Conservation (phyloP, 768 basidiomycete genomes). For the Boletus bicolor region DNA sequence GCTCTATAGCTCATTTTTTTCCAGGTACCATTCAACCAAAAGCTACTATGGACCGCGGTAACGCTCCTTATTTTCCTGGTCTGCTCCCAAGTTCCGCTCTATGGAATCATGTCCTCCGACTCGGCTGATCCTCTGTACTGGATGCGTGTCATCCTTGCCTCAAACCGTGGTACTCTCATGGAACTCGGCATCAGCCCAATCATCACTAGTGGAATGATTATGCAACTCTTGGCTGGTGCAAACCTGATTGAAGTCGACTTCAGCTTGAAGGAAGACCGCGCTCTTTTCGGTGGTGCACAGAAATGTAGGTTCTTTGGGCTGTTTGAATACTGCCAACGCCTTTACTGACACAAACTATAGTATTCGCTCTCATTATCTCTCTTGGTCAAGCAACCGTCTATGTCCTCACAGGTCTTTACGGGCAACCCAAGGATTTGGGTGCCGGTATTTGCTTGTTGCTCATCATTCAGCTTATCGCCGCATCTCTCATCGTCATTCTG, state of each 20-base stretch:
- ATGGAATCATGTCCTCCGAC: constrained; percentile 99
- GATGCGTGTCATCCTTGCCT: constrained; percentile 99
- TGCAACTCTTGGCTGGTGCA: constrained; percentile 97
- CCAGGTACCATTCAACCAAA: constrained; percentile 97
- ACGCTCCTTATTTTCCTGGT: constrained; percentile 99
- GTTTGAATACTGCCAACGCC: not conserved
- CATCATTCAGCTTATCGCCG: constrained; percentile 92
- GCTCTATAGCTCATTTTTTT: constrained; percentile 1
- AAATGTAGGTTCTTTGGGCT: constrained; percentile 63
- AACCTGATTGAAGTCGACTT: constrained; percentile 98
- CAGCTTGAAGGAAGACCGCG: constrained; percentile 93
- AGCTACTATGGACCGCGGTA: constrained; percentile 97
- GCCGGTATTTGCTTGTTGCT: constrained; percentile 96
- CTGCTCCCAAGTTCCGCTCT: constrained; percentile 97
- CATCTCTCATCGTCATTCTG: constrained; percentile 94
- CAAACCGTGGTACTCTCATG: constrained; percentile 98
- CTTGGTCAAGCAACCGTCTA: constrained; percentile 97
- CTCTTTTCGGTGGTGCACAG: constrained; percentile 93
- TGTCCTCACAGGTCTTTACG: constrained; percentile 95
- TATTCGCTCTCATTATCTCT: constrained; percentile 94
- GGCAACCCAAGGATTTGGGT: constrained; percentile 88
- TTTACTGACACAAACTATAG: constrained; percentile 39
- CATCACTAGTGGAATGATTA: constrained; percentile 98
- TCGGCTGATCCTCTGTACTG: constrained; percentile 98
- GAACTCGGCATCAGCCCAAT: constrained; percentile 98